These are phyloP conservation scores for Periconia digitata DNA, from an alignment of 2,329 filamentous ascomycete genomes.

Conservation along the genomic window DNA sequence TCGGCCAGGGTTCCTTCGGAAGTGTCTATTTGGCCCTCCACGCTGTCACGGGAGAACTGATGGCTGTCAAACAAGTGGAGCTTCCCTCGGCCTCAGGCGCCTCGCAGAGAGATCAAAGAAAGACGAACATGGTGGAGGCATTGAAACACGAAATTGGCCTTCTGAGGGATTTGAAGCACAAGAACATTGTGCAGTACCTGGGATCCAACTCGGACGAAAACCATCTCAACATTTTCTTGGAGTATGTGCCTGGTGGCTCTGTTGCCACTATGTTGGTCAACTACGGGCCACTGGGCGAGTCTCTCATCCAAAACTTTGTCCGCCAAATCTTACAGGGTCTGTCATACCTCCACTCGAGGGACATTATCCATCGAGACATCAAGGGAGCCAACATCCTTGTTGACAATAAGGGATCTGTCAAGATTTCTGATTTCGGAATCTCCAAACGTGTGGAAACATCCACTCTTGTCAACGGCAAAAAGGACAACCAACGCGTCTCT, in stretches of 20 bases:
- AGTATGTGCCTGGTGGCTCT: conserved; percentile 96
- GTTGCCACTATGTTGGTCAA: conserved; percentile 99
- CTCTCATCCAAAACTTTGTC: conserved; percentile 93
- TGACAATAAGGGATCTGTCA: conserved; percentile 98
- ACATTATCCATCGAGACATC: conserved; percentile 98
- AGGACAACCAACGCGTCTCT: conserved; percentile 60
- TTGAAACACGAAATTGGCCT: conserved; percentile 95
- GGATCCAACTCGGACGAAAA: conserved; percentile 90
- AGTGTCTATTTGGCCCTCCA: conserved; percentile 94
- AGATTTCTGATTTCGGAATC: conserved; percentile 99
- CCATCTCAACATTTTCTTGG: conserved; percentile 98
- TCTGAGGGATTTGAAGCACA: conserved; percentile 88
- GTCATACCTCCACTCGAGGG: conserved; percentile 87
- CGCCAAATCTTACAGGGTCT: conserved; percentile 91
- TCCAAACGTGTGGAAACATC: conserved; percentile 95
- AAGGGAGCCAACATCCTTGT: conserved; percentile 99
- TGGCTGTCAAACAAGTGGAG: conserved; percentile 98
- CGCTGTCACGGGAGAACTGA: conserved; percentile 92
- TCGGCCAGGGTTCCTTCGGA: conserved; percentile 95
- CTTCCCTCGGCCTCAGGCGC: conserved; percentile 76
- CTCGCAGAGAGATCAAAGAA: conserved; percentile 76
- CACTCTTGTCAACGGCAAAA: conserved; percentile 64
- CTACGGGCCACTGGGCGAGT: conserved; percentile 92
- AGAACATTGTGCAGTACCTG: conserved; percentile 97
- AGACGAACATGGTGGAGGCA: conserved; percentile 97